phyloP scores from a whole-genome alignment of 805 yeast species.

The Torulaspora gathmanii region DNA sequence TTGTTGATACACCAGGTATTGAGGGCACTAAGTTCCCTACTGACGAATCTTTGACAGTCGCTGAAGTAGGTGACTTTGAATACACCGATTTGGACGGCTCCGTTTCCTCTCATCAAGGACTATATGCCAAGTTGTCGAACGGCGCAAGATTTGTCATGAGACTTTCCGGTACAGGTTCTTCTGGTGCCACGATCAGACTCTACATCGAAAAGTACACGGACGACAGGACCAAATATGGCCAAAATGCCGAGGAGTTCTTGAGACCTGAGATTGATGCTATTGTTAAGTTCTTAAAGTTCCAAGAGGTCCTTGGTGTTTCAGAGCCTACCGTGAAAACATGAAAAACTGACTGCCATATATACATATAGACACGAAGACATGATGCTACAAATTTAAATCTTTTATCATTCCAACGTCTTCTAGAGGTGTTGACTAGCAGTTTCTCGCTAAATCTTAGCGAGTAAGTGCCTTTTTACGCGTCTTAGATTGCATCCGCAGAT shows the following conservation, averaged over 20 bases:
- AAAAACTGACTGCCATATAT: constrained; percentile 7
- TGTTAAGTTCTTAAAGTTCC: constrained; percentile 62
- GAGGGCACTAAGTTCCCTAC: constrained; percentile 50
- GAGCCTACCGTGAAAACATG: constrained; percentile 90
- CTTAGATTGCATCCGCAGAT: background rate
- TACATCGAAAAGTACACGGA: constrained; percentile 79
- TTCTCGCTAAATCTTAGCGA: background rate
- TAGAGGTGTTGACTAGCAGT: background rate
- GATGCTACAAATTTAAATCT: background rate
- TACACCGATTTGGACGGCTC: constrained; percentile 95
- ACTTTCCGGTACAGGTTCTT: constrained; percentile 94
- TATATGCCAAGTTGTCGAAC: constrained; percentile 71
- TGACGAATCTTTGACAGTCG: constrained; percentile 47
- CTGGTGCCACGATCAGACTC: constrained; percentile 94
- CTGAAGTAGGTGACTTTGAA: constrained; percentile 80
- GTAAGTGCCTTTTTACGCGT: background rate
- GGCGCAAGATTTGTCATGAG: constrained; percentile 87
- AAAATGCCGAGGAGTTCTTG: constrained; percentile 64
- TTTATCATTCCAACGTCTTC: background rate
- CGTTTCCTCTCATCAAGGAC: constrained; percentile 82
- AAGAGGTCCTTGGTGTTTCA: constrained; percentile 70
- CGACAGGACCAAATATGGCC: constrained; percentile 47
- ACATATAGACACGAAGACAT: background rate
- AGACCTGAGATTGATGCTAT: constrained; percentile 57
- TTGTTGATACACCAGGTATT: constrained; percentile 39